Evolutionary conservation across 192 early-diverging fungal species (phyloP), one percentile per base, ranked within the genome.

Genomic region (Pilaira anomala): DNA sequence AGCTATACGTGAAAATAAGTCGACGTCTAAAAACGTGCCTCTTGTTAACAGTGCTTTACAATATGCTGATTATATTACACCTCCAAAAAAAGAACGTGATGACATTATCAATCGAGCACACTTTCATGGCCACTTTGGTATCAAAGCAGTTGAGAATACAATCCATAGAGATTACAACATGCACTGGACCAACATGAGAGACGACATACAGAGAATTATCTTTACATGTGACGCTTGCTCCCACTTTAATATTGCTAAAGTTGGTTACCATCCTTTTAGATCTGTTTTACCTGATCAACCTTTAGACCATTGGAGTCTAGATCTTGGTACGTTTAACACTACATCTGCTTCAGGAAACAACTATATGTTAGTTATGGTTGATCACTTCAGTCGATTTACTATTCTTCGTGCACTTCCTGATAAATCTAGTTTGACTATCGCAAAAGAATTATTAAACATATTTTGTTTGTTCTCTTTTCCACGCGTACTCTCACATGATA

Each of bases 391-490:
- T 36, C 26, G 52, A 1, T 54, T 54, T 18, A 33, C 29, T 36
- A 54, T 54, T 33, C 14, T 54, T 16, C 7, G 52, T 0, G 25
- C 6, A 7, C 14, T 54, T 7, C 52, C 52, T 18, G 29, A 54
- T 54, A 54, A 30, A 33, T 11, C 21, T 21, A 54, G 29, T n/a
- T 11, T 11, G 0, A 36, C 26, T 3, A 54, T 54, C 1, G 29
- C 52, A 4, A 54, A 54, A 36, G 30, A 54, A 33, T 21, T 54
- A 21, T 19, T 33, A 1, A 33, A 11, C 14, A 54, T 54, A 4
- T 54, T 54, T 18, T 54, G 29, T 33, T n/a, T 54, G 12, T 54
- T 54, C 33, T 19, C 22, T 33, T 54, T 54, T 9, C 52, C 52
- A 1, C 4, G 14, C 0, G 25, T 54, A 26, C 29, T 33, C 16